Evolutionary conservation across 2,329 filamentous ascomycete genomes (phyloP).

Genomic region (Xylariales sp.): DNA sequence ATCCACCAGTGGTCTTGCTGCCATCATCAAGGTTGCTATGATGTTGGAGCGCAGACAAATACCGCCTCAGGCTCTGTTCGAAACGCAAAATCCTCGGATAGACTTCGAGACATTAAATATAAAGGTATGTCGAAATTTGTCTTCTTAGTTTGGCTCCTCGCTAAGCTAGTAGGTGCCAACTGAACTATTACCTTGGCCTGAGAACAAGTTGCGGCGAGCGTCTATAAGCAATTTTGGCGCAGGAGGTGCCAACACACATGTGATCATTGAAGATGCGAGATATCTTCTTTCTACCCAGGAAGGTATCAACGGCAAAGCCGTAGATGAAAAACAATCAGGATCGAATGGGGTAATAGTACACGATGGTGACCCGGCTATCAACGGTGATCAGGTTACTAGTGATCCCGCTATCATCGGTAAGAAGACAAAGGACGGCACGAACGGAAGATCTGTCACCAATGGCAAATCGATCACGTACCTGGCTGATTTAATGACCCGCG

Average conservation of each 20-base stretch:
- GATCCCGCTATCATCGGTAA: no score
- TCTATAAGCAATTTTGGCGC: conserved; percentile 15
- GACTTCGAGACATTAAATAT: conserved; percentile 10
- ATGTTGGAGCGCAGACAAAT: conserved; percentile 11
- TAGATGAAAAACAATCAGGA: no score
- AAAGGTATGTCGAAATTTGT: conserved; percentile 11
- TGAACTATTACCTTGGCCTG: conserved; percentile 1
- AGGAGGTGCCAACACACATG: conserved; percentile 8
- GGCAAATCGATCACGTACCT: background rate
- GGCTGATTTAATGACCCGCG: no score
- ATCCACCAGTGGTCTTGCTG: conserved; percentile 14
- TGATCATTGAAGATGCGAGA: conserved; percentile 5
- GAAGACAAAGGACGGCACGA: no score
- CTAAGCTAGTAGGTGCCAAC: conserved; percentile 3
- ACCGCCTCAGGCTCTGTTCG: conserved; percentile 15
- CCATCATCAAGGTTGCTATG: conserved; percentile 16
- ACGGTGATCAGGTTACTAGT: no score
- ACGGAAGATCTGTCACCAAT: no score
- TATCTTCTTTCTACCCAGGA: background rate
- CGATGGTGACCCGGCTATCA: no score
- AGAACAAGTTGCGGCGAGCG: conserved; percentile 10
- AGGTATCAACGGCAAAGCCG: background rate
- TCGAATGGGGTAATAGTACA: no score
- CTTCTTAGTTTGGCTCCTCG: background rate
- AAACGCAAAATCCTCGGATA: conserved; percentile 10